Conservation (phyloP, 2,329 filamentous ascomycete species). For the Cylindrodendrum hubeiense region DNA sequence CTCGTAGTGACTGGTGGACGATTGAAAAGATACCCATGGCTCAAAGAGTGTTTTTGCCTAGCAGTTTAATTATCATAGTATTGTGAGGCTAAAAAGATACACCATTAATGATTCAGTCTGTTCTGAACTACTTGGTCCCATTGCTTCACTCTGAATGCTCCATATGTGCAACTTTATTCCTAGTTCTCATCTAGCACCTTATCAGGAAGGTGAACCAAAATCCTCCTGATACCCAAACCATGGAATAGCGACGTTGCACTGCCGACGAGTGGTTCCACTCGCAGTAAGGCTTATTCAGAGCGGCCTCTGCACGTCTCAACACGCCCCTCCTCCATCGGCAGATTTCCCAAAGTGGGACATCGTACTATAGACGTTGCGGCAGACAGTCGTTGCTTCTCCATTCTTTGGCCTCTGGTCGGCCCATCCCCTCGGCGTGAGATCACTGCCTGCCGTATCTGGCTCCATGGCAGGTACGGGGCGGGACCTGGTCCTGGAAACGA, state of each 20-base stretch:
- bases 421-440: background rate
- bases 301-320: background rate
- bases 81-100: constrained; percentile 20
- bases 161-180: no score
- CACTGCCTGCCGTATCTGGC: background rate
- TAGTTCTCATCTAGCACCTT: background rate
- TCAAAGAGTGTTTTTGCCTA: constrained; percentile 4
- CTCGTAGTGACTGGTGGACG: background rate
- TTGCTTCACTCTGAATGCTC: background rate
- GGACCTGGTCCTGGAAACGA: background rate
- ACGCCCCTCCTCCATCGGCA: background rate
- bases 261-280: background rate
- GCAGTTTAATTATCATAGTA: constrained; percentile 14
- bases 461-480: background rate
- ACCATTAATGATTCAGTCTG: constrained; percentile 13
- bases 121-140: background rate
- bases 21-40: constrained; percentile 12
- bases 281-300: background rate
- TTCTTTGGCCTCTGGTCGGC: background rate
- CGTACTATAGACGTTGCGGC: background rate
- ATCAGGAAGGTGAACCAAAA: background rate
- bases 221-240: background rate
- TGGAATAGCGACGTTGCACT: background rate
- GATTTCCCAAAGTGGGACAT: background rate
- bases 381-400: no score